Conservation (phyloP, 345 rosid genomes). For the Salix brachista region DNA sequence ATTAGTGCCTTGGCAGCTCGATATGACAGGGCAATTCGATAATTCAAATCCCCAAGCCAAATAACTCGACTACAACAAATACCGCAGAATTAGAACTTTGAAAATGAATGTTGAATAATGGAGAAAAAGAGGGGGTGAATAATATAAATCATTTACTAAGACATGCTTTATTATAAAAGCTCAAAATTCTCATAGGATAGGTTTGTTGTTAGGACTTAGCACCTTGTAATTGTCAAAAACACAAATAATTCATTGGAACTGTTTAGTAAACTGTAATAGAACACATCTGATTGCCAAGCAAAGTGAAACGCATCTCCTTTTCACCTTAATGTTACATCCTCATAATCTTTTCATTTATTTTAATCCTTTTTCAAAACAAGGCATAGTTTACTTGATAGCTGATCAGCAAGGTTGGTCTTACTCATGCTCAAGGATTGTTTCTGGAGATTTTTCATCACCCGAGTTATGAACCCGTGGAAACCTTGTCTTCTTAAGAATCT, state of each 20-base stretch:
- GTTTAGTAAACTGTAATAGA: background rate
- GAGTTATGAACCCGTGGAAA: conserved; percentile 68
- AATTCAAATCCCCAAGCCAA: conserved; percentile 98
- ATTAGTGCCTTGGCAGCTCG: conserved; percentile 98
- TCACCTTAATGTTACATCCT: background rate
- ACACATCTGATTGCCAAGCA: background rate
- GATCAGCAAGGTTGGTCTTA: conserved; percentile 37
- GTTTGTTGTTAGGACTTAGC: background rate
- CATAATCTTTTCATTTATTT: background rate
- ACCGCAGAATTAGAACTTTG: conserved; percentile 1
- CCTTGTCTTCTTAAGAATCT: conserved; percentile 89
- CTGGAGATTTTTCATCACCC: conserved; percentile 71
- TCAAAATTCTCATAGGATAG: background rate
- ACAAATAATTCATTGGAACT: background rate
- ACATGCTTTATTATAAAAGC: background rate
- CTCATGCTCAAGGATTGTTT: conserved; percentile 94
- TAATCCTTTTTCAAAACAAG: background rate
- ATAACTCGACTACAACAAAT: conserved; percentile 65
- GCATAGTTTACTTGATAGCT: background rate
- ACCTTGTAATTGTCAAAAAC: background rate
- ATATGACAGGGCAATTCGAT: conserved; percentile 88
- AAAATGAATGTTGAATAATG: background rate
- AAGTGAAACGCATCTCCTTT: background rate
- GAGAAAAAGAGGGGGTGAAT: background rate
- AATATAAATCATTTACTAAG: background rate